Evolutionary conservation across 2,329 filamentous ascomycete species (phyloP).

Genomic region (Thielaviopsis populi): DNA sequence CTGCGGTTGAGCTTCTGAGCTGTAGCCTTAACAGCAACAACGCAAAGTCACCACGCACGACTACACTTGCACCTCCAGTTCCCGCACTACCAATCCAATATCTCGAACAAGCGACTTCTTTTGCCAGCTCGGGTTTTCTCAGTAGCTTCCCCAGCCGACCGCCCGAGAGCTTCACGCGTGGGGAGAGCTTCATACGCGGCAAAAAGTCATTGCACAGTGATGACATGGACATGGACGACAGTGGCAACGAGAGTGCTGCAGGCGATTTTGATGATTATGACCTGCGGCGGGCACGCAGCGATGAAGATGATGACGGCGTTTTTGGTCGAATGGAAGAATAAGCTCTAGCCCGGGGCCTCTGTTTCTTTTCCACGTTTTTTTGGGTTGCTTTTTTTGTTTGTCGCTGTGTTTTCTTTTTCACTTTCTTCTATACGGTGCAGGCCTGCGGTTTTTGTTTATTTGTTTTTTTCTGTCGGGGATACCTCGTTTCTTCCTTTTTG

Average conservation of each 20-base stretch:
- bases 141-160: slow-evolving; percentile 46
- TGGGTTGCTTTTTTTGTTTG: background rate
- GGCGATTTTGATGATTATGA: slow-evolving; percentile 54
- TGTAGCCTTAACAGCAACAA: slow-evolving; percentile 78
- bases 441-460: background rate
- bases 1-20: slow-evolving; percentile 76
- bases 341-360: background rate
- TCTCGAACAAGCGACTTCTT: slow-evolving; percentile 42
- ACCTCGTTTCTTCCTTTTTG: background rate
- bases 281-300: slow-evolving; percentile 48
- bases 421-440: background rate
- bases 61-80: slow-evolving; percentile 67
- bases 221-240: slow-evolving; percentile 55
- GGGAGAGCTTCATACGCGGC: slow-evolving; percentile 31
- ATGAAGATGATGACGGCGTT: slow-evolving; percentile 88
- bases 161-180: slow-evolving; percentile 51
- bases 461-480: background rate
- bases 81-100: slow-evolving; percentile 74
- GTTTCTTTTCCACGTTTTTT: slow-evolving; percentile 1
- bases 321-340: slow-evolving; percentile 89
- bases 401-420: background rate
- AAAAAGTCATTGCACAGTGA: slow-evolving; percentile 20
- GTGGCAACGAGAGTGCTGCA: slow-evolving; percentile 41
- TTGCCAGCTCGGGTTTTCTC: slow-evolving; percentile 47
- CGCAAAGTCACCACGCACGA: slow-evolving; percentile 34